A percentile compares a stretch with the other conserved stretches of the same genome.
phyloP scores from a whole-genome alignment of 345 rosid species.

The Syzygium aqueum region DNA sequence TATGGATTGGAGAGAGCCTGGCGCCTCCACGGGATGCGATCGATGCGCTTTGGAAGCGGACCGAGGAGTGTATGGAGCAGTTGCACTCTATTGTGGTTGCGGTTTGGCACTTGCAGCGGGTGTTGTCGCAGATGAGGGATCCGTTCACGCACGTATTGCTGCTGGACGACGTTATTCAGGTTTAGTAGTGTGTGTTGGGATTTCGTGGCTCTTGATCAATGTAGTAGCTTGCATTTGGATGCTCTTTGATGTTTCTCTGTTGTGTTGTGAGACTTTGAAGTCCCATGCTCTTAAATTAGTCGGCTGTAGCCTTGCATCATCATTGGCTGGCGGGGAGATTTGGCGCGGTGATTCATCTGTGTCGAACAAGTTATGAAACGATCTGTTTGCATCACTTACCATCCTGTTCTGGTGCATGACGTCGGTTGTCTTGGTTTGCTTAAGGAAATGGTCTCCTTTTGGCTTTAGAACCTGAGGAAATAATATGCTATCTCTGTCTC shows the following conservation, averaged over 20 bases:
- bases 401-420: neutral
- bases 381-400: neutral
- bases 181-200: conserved; percentile 2
- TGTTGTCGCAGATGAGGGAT: conserved; percentile 89
- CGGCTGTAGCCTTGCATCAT: neutral
- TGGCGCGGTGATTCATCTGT: neutral
- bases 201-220: neutral
- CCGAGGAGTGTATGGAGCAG: conserved; percentile 81
- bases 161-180: conserved; percentile 94
- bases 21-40: conserved; percentile 32
- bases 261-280: neutral
- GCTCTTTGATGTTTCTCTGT: neutral
- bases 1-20: conserved; percentile 70
- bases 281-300: neutral
- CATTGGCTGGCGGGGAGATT: neutral
- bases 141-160: conserved; percentile 90
- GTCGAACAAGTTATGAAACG: neutral
- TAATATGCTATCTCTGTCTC: neutral
- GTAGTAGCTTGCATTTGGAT: neutral
- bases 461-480: neutral
- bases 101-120: conserved; percentile 98
- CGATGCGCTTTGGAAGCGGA: conserved; percentile 90
- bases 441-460: neutral
- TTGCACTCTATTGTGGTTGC: conserved; percentile 69
- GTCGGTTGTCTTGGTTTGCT: neutral